Percentiles rank a stretch among this genome's conserved stretches.
Evolutionary conservation across 225 moss, liverwort and hornwort species (phyloP).

Genomic region (Thuidium tamariscinum): DNA sequence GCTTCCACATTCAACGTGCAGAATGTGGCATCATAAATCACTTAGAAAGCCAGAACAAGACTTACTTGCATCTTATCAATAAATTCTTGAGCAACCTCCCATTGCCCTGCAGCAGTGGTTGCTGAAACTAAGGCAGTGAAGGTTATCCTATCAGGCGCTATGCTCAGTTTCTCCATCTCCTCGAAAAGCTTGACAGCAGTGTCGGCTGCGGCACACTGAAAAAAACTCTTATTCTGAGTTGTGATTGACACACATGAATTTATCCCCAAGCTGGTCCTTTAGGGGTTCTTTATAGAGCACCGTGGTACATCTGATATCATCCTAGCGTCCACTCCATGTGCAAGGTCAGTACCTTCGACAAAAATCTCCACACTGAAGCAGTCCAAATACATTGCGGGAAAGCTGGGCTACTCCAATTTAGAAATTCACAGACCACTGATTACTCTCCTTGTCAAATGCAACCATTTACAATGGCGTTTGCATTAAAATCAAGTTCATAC

Average conservation of each 20-base stretch:
- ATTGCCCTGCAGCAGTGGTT: constrained; percentile 34
- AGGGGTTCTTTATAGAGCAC: neutral
- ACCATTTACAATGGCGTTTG: neutral
- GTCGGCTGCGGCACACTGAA: constrained; percentile 42
- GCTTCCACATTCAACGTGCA: neutral
- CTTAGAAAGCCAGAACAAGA: neutral
- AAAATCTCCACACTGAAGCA: neutral
- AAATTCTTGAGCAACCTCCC: constrained; percentile 34
- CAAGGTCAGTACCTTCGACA: neutral
- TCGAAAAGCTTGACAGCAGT: constrained; percentile 29
- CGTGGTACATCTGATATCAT: neutral
- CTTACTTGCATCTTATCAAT: constrained; percentile 36
- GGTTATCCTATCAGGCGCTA: constrained; percentile 32
- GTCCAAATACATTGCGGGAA: neutral
- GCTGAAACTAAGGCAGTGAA: constrained; percentile 42
- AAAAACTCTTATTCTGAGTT: neutral
- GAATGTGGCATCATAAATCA: neutral
- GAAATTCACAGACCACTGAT: neutral
- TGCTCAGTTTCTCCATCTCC: constrained; percentile 24
- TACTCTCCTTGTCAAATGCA: neutral
- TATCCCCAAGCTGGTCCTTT: neutral
- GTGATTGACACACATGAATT: neutral
- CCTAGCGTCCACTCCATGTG: neutral
- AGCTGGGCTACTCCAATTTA: neutral
- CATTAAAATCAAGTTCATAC: constrained; percentile 5